phyloP scores from a whole-genome alignment of 176 grass and related monocot genomes.

The Lolium rigidum region DNA sequence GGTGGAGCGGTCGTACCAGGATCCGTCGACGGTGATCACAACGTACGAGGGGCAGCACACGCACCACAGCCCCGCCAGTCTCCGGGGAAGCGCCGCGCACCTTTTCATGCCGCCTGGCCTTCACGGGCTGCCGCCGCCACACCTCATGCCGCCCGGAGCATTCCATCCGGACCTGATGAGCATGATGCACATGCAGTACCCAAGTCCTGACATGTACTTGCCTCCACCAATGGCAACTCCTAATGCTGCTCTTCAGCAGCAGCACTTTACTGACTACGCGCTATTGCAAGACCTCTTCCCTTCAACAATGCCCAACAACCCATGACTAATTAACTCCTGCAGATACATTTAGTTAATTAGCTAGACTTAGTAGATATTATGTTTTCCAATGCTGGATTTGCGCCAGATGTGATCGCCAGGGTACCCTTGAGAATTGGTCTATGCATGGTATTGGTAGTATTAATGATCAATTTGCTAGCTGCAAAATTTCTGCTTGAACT shows the following conservation, averaged over 20 bases:
- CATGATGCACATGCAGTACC: constrained; percentile 44
- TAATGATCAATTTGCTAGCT: constrained; percentile 26
- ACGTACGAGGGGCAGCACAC: constrained; percentile 95
- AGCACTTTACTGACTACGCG: constrained; percentile 66
- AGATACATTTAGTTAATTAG: constrained; percentile 19
- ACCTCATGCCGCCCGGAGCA: constrained; percentile 35
- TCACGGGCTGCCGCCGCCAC: constrained; percentile 24
- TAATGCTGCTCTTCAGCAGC: constrained; percentile 45
- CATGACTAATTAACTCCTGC: constrained; percentile 39
- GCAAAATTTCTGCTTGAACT: constrained; percentile 43
- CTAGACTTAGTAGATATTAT: constrained; percentile 35
- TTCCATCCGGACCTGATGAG: constrained; percentile 53
- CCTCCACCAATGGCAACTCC: constrained; percentile 31
- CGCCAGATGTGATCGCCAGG: constrained; percentile 44
- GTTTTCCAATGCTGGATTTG: constrained; percentile 34
- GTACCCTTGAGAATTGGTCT: constrained; percentile 25
- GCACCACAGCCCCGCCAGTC: constrained; percentile 74
- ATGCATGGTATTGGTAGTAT: constrained; percentile 13
- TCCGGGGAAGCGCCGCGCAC: constrained; percentile 56
- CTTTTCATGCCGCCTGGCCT: constrained; percentile 39
- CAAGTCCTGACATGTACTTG: constrained; percentile 72
- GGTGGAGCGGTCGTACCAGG: constrained; percentile 92
- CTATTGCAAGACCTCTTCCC: constrained; percentile 83
- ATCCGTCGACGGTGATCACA: constrained; percentile 83
- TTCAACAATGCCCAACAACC: constrained; percentile 50